A percentile compares a stretch with the other conserved stretches of the same genome.
phyloP scores from a whole-genome alignment of 345 rosid species.

The Salix arbutifolia region DNA sequence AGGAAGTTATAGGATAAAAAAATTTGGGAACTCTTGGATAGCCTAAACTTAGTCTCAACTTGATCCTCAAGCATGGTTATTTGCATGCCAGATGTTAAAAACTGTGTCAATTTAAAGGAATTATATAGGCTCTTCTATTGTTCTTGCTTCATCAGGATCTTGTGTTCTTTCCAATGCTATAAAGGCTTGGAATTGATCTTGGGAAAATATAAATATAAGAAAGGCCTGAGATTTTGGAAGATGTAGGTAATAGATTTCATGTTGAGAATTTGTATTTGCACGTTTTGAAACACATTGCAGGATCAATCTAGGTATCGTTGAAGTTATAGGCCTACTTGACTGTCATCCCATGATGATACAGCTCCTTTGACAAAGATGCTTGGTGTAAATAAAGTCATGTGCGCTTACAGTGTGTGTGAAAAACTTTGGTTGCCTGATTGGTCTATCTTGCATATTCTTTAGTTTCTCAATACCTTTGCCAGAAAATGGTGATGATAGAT shows the following conservation, averaged over 20 bases:
- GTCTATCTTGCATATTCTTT: not conserved
- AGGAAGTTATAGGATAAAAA: not conserved
- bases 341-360: too few species aligned
- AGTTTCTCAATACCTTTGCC: not conserved
- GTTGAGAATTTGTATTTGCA: too few species aligned
- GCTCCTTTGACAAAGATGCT: too few species aligned
- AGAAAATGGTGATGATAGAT: constrained; percentile 1
- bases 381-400: too few species aligned
- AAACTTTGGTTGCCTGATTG: not conserved
- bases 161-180: not conserved
- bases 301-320: too few species aligned
- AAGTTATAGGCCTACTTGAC: too few species aligned
- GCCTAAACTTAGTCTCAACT: not conserved
- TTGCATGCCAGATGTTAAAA: not conserved
- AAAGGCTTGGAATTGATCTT: not conserved
- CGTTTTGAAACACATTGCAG: too few species aligned
- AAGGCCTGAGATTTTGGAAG: not conserved
- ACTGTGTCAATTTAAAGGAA: not conserved
- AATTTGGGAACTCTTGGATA: not conserved
- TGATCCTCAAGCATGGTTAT: not conserved
- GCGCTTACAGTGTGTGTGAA: too few species aligned
- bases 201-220: not conserved
- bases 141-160: not conserved
- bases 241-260: too few species aligned
- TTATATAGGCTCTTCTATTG: not conserved